Evolutionary conservation across 2,329 filamentous ascomycete species (phyloP).

Genomic region (Myriangium duriaei): DNA sequence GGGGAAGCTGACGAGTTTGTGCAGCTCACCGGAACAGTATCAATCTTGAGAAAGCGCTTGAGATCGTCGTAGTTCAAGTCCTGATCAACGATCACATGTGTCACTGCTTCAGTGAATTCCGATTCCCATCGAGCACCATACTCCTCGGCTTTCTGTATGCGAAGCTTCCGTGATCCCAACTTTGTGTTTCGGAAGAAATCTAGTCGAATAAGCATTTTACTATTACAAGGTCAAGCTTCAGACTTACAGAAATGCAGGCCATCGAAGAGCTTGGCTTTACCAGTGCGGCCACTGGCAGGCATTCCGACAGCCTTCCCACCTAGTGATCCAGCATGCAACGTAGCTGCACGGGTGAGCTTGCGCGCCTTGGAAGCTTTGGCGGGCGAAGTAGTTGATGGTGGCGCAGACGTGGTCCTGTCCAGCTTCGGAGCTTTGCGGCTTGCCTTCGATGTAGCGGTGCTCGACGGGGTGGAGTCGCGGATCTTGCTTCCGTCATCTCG

Average conservation of each 20-base stretch:
- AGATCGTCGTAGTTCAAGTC: slow-evolving; percentile 52
- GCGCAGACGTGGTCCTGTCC: neutral
- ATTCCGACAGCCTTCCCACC: neutral
- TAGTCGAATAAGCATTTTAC: slow-evolving; percentile 13
- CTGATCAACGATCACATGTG: slow-evolving; percentile 70
- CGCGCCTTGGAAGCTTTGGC: neutral
- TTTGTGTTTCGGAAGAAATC: slow-evolving; percentile 71
- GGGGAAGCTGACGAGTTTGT: no score
- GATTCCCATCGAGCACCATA: slow-evolving; percentile 63
- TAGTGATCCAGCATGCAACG: neutral
- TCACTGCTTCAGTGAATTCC: slow-evolving; percentile 44
- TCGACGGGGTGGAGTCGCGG: neutral
- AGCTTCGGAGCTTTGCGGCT: neutral
- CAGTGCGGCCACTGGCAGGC: slow-evolving; percentile 4
- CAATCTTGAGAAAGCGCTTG: slow-evolving; percentile 40
- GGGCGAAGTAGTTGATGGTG: neutral
- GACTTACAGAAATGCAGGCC: slow-evolving; percentile 20
- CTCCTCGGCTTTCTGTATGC: slow-evolving; percentile 63
- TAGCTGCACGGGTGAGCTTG: neutral
- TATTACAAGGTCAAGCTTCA: neutral
- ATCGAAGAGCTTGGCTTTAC: slow-evolving; percentile 16
- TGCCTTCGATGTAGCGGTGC: neutral
- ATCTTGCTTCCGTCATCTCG: neutral
- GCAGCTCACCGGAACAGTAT: slow-evolving; percentile 35
- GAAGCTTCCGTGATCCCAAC: slow-evolving; percentile 50